Base-by-base conservation (phyloP, 23 red algal species). In the Chondrus crispus region DNA sequence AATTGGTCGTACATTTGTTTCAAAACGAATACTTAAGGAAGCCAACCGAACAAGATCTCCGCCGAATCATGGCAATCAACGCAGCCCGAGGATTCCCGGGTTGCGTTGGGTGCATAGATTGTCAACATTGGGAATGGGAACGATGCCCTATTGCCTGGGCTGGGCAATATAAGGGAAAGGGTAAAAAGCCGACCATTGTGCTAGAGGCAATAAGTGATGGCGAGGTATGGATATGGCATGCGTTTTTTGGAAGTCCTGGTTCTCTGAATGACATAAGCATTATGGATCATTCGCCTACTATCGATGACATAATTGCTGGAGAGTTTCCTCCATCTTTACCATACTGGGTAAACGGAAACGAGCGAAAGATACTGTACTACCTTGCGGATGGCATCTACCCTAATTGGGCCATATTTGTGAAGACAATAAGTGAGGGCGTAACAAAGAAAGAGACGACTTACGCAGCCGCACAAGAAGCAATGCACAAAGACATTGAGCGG, bases 221-320 rank as follows among this genome's bases (percentile, higher is more conserved):
- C 5, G 77, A 82, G 43, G 40, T 82, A 2, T 82, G 43, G 77
- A 82, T 82, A 22, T 82, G 48, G 82, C 82, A 86, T 54, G 26
- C 18, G 32, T 86, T 8, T 11, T 54, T 68, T 4, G 82, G 62
- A 16, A 37, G 22, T 9, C 82, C 82, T 63, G 82, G 20, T 24
- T 40, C 42, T 18, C 28, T 86, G 4, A 86, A 86, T 29, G 53
- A 86, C 82, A 3, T 86, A 2, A 86, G 49, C 51, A 35, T 86
- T 26, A 14, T 69, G 53, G 49, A 86, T 3, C 19, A 86, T 2
- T 72, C 82, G 14, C 38, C 81, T 3, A 69, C 4, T 4, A 72
- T 86, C 18, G 5, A 35, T 3, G 2, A 37, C 8, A 80, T 80
- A 52, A 24, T 71, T 16, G 20, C 66, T 71, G 76, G 76, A 3